Evolutionary conservation across 192 early-diverging fungal genomes (phyloP), one percentile per base, ranked within the genome.

Genomic region (Linderina pennispora): DNA sequence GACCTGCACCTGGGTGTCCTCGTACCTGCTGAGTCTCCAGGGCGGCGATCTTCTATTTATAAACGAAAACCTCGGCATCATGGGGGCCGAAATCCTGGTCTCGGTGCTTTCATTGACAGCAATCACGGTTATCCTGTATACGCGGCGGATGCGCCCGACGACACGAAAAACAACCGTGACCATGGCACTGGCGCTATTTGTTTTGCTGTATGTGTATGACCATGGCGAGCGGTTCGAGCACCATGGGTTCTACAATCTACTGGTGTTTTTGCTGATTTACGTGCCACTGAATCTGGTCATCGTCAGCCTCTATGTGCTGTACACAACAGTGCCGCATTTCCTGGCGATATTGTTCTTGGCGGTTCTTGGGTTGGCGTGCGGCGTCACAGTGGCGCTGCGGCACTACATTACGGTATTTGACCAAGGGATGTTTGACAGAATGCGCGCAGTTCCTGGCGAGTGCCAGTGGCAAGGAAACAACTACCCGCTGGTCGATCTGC

Each of bases 241-340:
- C 1, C 65, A 68, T 28, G 65, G 65, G 0, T 58, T 60, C n/a
- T 68, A 68, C 45, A 68, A 68, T 23, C 50, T 68, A 48, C 58
- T 68, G 17, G 51, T 68, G 23, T 68, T 68, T 22, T 32, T 68
- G 33, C 52, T 55, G n/a, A 55, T 68, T 2, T 28, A 28, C 4
- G 15, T 68, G 2, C 65, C 65, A 1, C 48, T 68, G 18, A 68
- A 68, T 24, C 28, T 37, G 9, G 28, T 61, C 31, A 60, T 68
- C 19, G 53, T 55, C 6, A 49, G 43, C 23, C 34, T 61, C 3
- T 45, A 45, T 10, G 19, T 45, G 17, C 43, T 45, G 15, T 45
- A 20, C 19, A 20, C 20, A 9, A 45, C 28, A 25, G 18, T 45
- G 16, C 32, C 28, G 10, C 24, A 45, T 31, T 45, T 68, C 41